Conservation (phyloP, 1,284 basidiomycete species). For the Pyrrhoderma noxium region DNA sequence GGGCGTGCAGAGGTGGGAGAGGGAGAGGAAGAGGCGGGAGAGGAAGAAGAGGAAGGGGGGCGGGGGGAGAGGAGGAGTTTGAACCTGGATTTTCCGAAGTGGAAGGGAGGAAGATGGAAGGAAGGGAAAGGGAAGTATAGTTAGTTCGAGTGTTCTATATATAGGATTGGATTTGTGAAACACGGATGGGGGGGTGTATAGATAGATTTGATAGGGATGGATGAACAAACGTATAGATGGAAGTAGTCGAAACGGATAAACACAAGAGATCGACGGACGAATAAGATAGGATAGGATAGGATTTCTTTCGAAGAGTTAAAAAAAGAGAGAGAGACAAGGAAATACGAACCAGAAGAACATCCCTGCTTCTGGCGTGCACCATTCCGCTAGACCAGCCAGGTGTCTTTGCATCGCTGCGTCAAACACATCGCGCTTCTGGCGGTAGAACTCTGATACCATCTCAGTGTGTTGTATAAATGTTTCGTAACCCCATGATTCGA, state of each 20-base stretch:
- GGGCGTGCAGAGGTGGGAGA: too few relatives aligned
- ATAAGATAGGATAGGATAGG: too few relatives aligned
- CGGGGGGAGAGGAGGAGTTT: constrained; percentile 42
- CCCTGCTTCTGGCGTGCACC: constrained; percentile 82
- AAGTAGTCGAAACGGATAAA: too few relatives aligned
- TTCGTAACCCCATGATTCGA: constrained; percentile 72
- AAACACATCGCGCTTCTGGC: constrained; percentile 72
- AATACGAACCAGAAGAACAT: constrained; percentile 80
- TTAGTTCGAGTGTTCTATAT: too few relatives aligned
- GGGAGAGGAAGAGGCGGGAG: too few relatives aligned
- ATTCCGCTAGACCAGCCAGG: constrained; percentile 72
- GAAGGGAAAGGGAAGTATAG: too few relatives aligned
- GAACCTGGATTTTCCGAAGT: constrained; percentile 42
- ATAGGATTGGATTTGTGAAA: too few relatives aligned
- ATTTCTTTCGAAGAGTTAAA: too few relatives aligned
- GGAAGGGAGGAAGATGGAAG: neutral
- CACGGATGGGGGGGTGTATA: too few relatives aligned
- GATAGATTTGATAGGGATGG: too few relatives aligned
- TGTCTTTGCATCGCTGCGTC: constrained; percentile 69
- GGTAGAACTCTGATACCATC: constrained; percentile 74
- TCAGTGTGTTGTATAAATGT: constrained; percentile 73
- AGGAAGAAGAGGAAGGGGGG: neutral
- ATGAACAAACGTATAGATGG: too few relatives aligned
- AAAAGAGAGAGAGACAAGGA: constrained; percentile 13
- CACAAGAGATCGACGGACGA: too few relatives aligned